Percentiles rank a stretch among this genome's conserved stretches.
Conservation (phyloP, 225 moss, liverwort and hornwort genomes). For the Pseudisothecium myosuroides region DNA sequence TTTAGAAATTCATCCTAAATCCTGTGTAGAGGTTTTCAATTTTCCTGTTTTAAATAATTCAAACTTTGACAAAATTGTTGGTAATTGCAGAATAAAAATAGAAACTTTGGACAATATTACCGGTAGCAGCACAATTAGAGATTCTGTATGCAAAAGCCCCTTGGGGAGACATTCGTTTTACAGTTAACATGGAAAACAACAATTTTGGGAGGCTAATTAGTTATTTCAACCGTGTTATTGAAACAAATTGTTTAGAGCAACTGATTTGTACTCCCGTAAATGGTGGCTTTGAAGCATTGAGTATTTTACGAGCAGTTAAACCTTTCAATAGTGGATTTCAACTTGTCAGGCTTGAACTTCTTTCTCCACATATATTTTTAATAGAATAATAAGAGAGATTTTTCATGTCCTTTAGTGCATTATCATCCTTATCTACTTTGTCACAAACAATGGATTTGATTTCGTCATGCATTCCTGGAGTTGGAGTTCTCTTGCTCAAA, state of each 20-base stretch:
- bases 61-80: not conserved
- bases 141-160: rapidly evolving
- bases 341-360: not conserved
- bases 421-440: too few species aligned
- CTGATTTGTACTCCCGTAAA: not conserved
- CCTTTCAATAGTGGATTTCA: not conserved
- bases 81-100: not conserved
- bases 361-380: rapidly evolving
- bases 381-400: not conserved
- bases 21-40: not conserved
- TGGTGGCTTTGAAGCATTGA: rapidly evolving
- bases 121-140: not conserved
- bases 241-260: not conserved
- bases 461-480: not conserved
- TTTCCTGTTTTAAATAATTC: not conserved
- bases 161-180: rapidly evolving
- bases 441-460: too few species aligned
- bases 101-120: not conserved
- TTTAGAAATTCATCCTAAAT: rapidly evolving
- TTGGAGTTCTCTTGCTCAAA: not conserved
- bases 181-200: not conserved
- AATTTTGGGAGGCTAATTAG: not conserved
- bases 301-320: not conserved
- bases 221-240: not conserved
- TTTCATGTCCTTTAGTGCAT: not conserved